phyloP scores from a whole-genome alignment of 179 eudicot genomes.

The Patellifolia procumbens region DNA sequence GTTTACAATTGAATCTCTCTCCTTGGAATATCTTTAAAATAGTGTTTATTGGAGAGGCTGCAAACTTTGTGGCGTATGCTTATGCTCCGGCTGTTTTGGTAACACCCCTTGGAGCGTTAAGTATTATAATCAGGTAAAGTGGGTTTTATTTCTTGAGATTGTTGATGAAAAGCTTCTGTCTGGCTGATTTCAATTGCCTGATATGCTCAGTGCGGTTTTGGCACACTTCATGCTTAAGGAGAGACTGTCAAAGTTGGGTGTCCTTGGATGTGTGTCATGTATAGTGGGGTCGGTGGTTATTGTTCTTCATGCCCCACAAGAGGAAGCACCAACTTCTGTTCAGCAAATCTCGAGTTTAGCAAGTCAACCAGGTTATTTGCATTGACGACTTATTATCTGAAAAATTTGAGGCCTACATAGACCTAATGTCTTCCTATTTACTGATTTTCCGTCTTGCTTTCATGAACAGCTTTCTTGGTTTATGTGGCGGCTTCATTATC shows the following conservation, averaged over 20 bases:
- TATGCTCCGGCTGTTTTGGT: slow-evolving; percentile 96
- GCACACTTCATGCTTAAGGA: slow-evolving; percentile 85
- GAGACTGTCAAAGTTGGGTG: slow-evolving; percentile 56
- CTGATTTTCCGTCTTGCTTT: slow-evolving; percentile 24
- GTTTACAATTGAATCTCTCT: background rate
- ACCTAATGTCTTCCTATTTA: slow-evolving; percentile 3
- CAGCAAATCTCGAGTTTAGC: slow-evolving; percentile 80
- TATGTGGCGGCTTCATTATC: slow-evolving; percentile 68
- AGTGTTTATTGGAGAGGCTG: slow-evolving; percentile 91
- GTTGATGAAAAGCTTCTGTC: background rate
- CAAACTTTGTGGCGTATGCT: slow-evolving; percentile 89
- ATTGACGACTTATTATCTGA: background rate
- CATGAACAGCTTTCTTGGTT: slow-evolving; percentile 69
- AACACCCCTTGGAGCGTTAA: slow-evolving; percentile 95
- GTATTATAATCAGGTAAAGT: slow-evolving; percentile 86
- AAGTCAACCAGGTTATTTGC: slow-evolving; percentile 67
- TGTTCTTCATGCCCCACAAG: slow-evolving; percentile 91
- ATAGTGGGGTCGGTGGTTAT: slow-evolving; percentile 81
- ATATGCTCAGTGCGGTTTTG: slow-evolving; percentile 72
- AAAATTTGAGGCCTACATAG: background rate
- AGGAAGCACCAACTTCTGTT: slow-evolving; percentile 64
- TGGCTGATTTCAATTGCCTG: slow-evolving; percentile 28
- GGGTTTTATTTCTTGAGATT: slow-evolving; percentile 14
- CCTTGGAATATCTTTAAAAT: slow-evolving; percentile 19
- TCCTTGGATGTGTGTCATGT: slow-evolving; percentile 78